Percentiles rank a stretch among this genome's conserved stretches.
These are phyloP conservation scores for Prosopis cineraria DNA, from an alignment of 306 rosid species.

Conservation along the genomic window DNA sequence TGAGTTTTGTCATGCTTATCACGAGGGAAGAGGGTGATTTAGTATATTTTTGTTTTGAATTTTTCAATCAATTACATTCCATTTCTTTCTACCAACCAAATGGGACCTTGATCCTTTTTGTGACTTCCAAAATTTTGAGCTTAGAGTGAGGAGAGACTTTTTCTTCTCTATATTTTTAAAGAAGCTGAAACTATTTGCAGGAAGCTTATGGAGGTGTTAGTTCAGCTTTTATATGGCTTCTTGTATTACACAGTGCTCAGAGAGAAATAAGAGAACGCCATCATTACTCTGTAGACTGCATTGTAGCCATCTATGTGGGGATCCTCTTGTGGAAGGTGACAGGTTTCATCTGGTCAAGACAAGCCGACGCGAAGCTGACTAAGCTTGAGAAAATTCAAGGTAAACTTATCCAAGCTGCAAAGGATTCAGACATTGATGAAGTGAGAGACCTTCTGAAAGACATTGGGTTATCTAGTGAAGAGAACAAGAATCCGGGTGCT, in stretches of 20 bases:
- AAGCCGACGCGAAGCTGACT: conserved; percentile 42
- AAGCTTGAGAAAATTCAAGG: conserved; percentile 76
- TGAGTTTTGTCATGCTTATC: too few relatives aligned
- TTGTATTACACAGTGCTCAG: conserved; percentile 83
- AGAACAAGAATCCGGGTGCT: conserved; percentile 40
- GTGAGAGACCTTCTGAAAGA: conserved; percentile 83
- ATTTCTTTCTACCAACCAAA: too few relatives aligned
- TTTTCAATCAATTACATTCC: too few relatives aligned
- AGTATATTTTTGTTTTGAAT: too few relatives aligned
- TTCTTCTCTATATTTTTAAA: conserved; percentile 22
- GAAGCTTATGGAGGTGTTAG: conserved; percentile 95
- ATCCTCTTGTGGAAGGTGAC: conserved; percentile 93
- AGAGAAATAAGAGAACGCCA: conserved; percentile 93
- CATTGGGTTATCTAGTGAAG: conserved; percentile 58
- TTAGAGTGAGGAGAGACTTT: too few relatives aligned
- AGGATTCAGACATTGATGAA: conserved; percentile 76
- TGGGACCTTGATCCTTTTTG: too few relatives aligned
- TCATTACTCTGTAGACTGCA: conserved; percentile 80
- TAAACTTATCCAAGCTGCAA: conserved; percentile 77
- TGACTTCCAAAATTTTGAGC: too few relatives aligned
- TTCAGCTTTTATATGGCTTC: conserved; percentile 85
- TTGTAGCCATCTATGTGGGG: conserved; percentile 92
- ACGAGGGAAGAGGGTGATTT: too few relatives aligned
- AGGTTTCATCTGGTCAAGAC: conserved; percentile 74
- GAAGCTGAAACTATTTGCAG: conserved; percentile 46